Conservation (phyloP, 2,329 filamentous ascomycete species). For the Colletotrichum truncatum region DNA sequence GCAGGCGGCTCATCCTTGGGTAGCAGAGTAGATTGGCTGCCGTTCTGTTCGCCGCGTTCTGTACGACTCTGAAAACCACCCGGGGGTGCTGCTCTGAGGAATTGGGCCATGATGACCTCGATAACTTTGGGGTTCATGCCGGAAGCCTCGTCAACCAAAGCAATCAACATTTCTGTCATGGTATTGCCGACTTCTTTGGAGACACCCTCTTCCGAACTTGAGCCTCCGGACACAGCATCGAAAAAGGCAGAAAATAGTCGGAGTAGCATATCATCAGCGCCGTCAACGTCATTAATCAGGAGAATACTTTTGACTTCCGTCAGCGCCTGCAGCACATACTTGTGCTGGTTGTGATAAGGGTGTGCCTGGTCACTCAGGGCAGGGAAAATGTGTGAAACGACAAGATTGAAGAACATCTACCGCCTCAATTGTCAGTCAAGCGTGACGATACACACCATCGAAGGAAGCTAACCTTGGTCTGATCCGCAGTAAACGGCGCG, state of each 20-base stretch:
- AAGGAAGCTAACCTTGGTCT: slow-evolving; percentile 79
- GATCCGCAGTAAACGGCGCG: slow-evolving; percentile 89
- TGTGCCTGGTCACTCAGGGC: slow-evolving; percentile 86
- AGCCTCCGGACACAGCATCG: slow-evolving; percentile 85
- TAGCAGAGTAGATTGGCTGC: slow-evolving; percentile 84
- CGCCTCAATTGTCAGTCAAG: slow-evolving; percentile 19
- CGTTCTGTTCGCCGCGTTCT: slow-evolving; percentile 66
- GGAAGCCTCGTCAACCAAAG: slow-evolving; percentile 85
- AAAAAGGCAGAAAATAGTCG: slow-evolving; percentile 90
- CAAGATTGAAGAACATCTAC: slow-evolving; percentile 92
- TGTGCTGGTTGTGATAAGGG: slow-evolving; percentile 92
- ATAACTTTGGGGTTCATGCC: slow-evolving; percentile 83
- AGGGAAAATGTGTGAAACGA: slow-evolving; percentile 84
- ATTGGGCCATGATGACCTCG: slow-evolving; percentile 95
- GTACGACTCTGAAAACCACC: slow-evolving; percentile 62
- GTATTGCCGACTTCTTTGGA: slow-evolving; percentile 94
- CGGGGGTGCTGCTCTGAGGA: slow-evolving; percentile 84
- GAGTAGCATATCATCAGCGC: slow-evolving; percentile 80
- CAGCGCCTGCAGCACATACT: slow-evolving; percentile 88
- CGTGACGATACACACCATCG: not conserved
- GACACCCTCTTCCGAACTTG: slow-evolving; percentile 82
- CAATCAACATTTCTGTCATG: slow-evolving; percentile 86
- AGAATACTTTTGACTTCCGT: slow-evolving; percentile 95
- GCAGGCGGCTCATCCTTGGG: slow-evolving; percentile 89
- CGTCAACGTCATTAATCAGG: slow-evolving; percentile 86